Evolutionary conservation across 2,329 filamentous ascomycete genomes (phyloP), one percentile per base, ranked within the genome.

Genomic region (Teratosphaeriaceae sp.): DNA sequence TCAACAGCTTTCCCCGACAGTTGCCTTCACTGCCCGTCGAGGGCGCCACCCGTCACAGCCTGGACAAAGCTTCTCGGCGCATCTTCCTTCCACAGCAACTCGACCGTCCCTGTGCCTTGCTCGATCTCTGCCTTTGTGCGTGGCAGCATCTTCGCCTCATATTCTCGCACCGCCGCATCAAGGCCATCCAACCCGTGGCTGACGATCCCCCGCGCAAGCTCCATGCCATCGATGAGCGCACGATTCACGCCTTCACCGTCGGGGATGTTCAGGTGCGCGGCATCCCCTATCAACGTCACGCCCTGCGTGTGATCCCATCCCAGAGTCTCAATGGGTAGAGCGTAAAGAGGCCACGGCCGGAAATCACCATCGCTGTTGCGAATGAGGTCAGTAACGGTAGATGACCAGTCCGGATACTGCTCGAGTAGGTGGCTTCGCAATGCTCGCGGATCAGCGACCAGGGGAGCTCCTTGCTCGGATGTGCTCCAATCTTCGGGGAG

Each of bases 171-270:
- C 1, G 59, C 58, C 23, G 42, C 41, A 27, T 54, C 49, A 5
- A 63, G 42, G 23, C 48, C 35, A 3, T 55, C 45, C 7, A 49
- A 47, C 46, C 38, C 54, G 34, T 49, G 38, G 31, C 53, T 65
- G 53, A 46, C 37, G 23, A 78, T 71, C 5, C 66, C 64, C 22
- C 62, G 55, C 0, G 70, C 71, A 16, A 82, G 64, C 18, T 68
- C 58, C 47, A 73, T 56, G 6, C 76, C 70, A 55, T 82, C 78
- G 36, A 70, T 65, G 56, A 82, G 68, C 1, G 69, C 76, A 16
- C 72, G 62, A 52, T 82, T 81, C 20, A 80, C 76, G 2, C 78
- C 78, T 44, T 78, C 76, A 4, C 78, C 78, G 48, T 73, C 77
- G 0, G 74, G 74, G 1, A 72, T 70, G 18, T 49, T 78, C 18